Base-by-base conservation (phyloP, 2,329 filamentous ascomycete genomes). In the Cladosporium sp. region DNA sequence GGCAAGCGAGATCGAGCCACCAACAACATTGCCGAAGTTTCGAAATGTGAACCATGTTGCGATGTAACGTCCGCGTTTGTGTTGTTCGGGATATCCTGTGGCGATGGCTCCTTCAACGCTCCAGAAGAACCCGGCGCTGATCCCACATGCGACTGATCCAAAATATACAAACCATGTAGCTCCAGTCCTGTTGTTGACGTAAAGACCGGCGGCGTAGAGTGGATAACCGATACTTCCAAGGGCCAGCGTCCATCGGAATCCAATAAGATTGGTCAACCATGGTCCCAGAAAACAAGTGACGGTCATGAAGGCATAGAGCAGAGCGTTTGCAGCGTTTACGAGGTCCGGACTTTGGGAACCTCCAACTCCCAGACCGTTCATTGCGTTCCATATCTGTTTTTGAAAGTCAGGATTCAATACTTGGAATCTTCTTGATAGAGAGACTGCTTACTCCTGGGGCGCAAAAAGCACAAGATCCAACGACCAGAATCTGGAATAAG, bases 251-350 rank as follows among this genome's bases (percentile, higher is more conserved):
- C 56, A 64, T 20, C 55, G 56, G 5, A 64, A 47, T 3, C 62
- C 62, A 63, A 74, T 74, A 12, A 70, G 66, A 50, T 73, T 73
- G 60, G 72, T 73, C 62, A 74, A 70, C 54, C 54, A 56, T n/a
- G 54, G 54, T 0, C 54, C 54, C 3, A 90, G 82, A 67, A 81
- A 85, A 67, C 88, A 90, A 0, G 85, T 88, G 0, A 90, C 67
- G 0, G 89, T 84, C 87, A 90, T 90, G 9, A 90, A 79, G 47
- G 84, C 84, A 67, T 90, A 90, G 0, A 87, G 89, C 39, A 90
- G 71, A 0, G 87, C 84, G 64, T 90, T 91, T 12, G 86, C 87
- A 0, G 84, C 80, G 65, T 89, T 90, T 52, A 90, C 84, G 1
- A 90, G 78, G 64, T 85, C 80, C 0, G 88, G 88, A 12, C 80